These are phyloP conservation scores for Globisporangium nagaii DNA, from an alignment of 352 stramenopile species.

Conservation along the genomic window DNA sequence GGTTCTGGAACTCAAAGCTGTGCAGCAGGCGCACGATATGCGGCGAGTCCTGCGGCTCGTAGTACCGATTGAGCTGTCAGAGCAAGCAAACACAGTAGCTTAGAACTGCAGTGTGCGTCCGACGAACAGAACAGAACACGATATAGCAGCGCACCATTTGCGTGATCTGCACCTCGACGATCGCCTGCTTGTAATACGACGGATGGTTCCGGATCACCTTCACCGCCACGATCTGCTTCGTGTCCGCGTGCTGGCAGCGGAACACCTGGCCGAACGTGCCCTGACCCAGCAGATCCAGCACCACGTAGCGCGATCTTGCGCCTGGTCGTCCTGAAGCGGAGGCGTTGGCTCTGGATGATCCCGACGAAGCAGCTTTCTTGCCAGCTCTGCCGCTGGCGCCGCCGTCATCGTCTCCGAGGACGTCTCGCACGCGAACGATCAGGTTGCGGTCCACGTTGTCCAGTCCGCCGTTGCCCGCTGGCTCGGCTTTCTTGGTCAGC, in stretches of 20 bases:
- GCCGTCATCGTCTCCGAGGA: constrained; percentile 14
- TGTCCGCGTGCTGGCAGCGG: constrained; percentile 35
- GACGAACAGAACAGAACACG: no score
- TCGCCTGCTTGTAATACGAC: constrained; percentile 90
- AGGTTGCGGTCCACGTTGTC: constrained; percentile 53
- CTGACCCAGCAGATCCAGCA: constrained; percentile 93
- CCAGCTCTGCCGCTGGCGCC: background rate
- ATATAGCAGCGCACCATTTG: constrained; percentile 59
- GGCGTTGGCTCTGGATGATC: constrained; percentile 12
- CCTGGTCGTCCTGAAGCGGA: background rate
- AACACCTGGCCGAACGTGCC: constrained; percentile 63
- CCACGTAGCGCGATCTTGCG: constrained; percentile 72
- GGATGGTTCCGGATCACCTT: constrained; percentile 97
- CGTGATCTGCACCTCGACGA: constrained; percentile 93
- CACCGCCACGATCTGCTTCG: constrained; percentile 84
- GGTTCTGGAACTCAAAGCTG: constrained; percentile 88
- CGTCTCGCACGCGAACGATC: constrained; percentile 35
- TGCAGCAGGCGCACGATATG: constrained; percentile 87
- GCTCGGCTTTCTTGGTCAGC: constrained; percentile 36
- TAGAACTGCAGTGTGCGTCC: no score
- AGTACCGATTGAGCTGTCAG: constrained; percentile 25
- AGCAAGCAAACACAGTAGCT: background rate
- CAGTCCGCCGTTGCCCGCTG: constrained; percentile 26
- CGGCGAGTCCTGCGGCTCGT: constrained; percentile 20
- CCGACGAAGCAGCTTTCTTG: no score